Evolutionary conservation across 495 filamentous ascomycete species (phyloP), one percentile per base, ranked within the genome.

Genomic region (Penicillium goetzii): DNA sequence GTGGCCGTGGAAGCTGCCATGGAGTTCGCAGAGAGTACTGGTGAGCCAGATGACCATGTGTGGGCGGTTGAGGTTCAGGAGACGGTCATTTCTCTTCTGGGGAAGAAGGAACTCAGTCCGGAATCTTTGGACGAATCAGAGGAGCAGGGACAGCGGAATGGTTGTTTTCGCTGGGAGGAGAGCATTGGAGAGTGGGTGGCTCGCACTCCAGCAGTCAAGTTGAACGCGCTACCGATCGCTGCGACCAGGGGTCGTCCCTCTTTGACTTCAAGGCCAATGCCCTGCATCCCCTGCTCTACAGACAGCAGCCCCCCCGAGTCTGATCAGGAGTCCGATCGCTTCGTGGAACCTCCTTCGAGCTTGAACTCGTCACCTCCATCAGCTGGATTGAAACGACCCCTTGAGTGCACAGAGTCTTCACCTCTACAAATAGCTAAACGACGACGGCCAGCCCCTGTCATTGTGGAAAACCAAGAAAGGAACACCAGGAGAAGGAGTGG

Each of bases 171-270:
- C 49, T 86, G 83, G 83, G 83, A 86, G 65, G 82, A 84, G 58
- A 79, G 79, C 45, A 84, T 85, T 67, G 79, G 78, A 36, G 83
- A 85, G 60, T 85, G 83, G 83, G 77, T 85, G 50, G 77, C 74
- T 47, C 76, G 74, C 38, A 84, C 81, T 17, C 82, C 82, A 7
- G 73, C 67, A 32, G 19, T 60, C 34, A 78, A 75, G 57, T 12
- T 59, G 21, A 66, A 67, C 52, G 49, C 63, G 0, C 34, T n/a
- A 4, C 55, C 56, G 19, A 62, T 25, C n/a, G 38, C 55, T 36
- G n/a, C 47, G 8, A 7, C 54, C 28, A 68, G 51, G 65, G 53
- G 61, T 47, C 59, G 65, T 25, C 23, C 33, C 36, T 64, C 53
- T 12, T 60, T 59, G 49, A 50, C 56, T 17, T 28, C 61, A 52